A percentile compares a stretch with the other conserved stretches of the same genome.
Conservation (phyloP, 225 moss, liverwort and hornwort species). For the Takakia lepidozioides region DNA sequence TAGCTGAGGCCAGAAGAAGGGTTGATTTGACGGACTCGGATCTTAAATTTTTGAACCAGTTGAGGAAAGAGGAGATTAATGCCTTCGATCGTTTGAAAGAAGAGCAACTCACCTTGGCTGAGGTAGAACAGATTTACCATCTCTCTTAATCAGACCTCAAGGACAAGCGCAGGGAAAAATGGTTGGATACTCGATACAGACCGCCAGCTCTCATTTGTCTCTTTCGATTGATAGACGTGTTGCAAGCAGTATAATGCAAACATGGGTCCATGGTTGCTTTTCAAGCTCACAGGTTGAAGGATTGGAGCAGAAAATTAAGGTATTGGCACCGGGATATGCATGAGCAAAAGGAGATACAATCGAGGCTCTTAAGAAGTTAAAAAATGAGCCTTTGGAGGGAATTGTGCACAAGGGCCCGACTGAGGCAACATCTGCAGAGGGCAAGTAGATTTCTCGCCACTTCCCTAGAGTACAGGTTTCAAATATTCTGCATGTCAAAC, state of each 20-base stretch:
- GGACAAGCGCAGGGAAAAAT: conserved; percentile 6
- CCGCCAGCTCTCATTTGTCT: conserved; percentile 11
- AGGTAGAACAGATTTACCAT: conserved; percentile 15
- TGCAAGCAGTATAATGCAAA: conserved; percentile 11
- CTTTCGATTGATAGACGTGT: conserved; percentile 9
- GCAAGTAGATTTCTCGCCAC: too few species aligned
- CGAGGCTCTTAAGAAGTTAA: conserved; percentile 4
- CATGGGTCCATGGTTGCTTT: conserved; percentile 11
- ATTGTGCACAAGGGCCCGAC: too few species aligned
- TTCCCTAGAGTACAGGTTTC: too few species aligned
- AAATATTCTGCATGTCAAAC: too few species aligned
- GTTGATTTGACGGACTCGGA: conserved; percentile 5
- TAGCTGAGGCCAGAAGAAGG: conserved; percentile 5
- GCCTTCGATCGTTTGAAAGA: conserved; percentile 5
- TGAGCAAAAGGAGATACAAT: conserved; percentile 12
- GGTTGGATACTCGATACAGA: conserved; percentile 11
- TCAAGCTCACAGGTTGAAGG: conserved; percentile 13
- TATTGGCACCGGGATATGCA: conserved; percentile 14
- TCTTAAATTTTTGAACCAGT: conserved; percentile 10
- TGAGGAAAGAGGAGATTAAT: conserved; percentile 11
- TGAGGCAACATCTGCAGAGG: too few species aligned
- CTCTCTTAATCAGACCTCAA: conserved; percentile 8
- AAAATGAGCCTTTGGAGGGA: too few species aligned
- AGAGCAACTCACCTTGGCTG: conserved; percentile 10
- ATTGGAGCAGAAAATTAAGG: conserved; percentile 9